Evolutionary conservation across 148 eudicot species (phyloP).

Genomic region (Gaultheria prostrata): DNA sequence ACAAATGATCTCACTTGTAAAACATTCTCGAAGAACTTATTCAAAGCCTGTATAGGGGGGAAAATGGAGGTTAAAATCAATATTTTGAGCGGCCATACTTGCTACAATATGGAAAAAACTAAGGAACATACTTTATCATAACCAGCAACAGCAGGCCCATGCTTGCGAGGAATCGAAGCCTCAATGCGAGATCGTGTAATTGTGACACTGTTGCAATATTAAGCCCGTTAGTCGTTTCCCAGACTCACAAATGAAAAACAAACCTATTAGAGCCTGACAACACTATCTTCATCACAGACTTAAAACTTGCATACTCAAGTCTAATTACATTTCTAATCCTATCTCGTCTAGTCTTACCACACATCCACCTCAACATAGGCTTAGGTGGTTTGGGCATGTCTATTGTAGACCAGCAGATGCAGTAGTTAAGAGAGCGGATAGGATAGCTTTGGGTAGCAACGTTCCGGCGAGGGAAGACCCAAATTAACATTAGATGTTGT

Average conservation of each 20-base stretch:
- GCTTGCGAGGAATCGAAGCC: conserved; percentile 92
- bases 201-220: conserved; percentile 58
- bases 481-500: too few species aligned
- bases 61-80: background rate
- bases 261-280: background rate
- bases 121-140: conserved; percentile 74
- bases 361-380: too few species aligned
- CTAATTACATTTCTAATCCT: too few species aligned
- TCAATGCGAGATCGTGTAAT: conserved; percentile 82
- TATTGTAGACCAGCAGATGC: too few species aligned
- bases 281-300: background rate
- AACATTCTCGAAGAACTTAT: conserved; percentile 84
- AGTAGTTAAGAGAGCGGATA: too few species aligned
- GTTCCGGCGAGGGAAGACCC: too few species aligned
- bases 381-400: too few species aligned
- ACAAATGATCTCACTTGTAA: conserved; percentile 53
- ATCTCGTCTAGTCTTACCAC: too few species aligned
- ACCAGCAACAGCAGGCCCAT: conserved; percentile 95
- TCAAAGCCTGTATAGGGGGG: conserved; percentile 59
- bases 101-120: background rate
- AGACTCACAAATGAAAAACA: background rate
- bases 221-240: conserved; percentile 4
- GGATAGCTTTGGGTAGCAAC: too few species aligned
- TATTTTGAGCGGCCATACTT: background rate
- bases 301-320: background rate